Conservation (phyloP, 768 basidiomycete species). For the Trametes cubensis region DNA sequence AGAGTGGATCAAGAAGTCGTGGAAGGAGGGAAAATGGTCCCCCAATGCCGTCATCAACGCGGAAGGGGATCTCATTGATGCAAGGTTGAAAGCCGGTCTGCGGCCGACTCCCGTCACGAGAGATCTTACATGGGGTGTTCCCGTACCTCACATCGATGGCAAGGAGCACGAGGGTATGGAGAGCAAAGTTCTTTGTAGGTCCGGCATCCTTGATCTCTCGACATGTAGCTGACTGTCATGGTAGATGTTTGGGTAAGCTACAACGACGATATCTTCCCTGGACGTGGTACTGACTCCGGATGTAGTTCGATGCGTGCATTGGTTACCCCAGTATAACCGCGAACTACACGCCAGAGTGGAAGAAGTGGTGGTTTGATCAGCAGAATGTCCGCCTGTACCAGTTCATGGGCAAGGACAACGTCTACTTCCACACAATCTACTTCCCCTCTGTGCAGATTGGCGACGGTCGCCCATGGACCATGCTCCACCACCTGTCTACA, state of each 20-base stretch:
- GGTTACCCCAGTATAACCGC: slow-evolving; percentile 98
- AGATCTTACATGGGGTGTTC: slow-evolving; percentile 95
- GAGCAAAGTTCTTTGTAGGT: slow-evolving; percentile 93
- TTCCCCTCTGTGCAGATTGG: slow-evolving; percentile 90
- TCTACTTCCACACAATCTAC: slow-evolving; percentile 97
- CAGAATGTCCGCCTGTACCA: slow-evolving; percentile 90
- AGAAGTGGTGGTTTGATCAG: slow-evolving; percentile 95
- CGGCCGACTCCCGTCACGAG: slow-evolving; percentile 90
- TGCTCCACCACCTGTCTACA: slow-evolving; percentile 88
- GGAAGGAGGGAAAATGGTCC: slow-evolving; percentile 87
- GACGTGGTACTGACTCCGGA: slow-evolving; percentile 9
- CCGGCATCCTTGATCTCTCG: neutral
- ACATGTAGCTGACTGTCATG: neutral
- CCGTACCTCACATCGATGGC: slow-evolving; percentile 73
- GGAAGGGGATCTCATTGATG: slow-evolving; percentile 88
- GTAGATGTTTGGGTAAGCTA: slow-evolving; percentile 91
- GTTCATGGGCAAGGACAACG: slow-evolving; percentile 99
- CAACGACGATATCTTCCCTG: neutral
- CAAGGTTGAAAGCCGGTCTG: slow-evolving; percentile 82
- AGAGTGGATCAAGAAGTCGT: slow-evolving; percentile 83
- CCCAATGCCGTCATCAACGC: slow-evolving; percentile 87
- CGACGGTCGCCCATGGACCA: slow-evolving; percentile 92
- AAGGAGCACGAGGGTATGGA: slow-evolving; percentile 84
- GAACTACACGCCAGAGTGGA: slow-evolving; percentile 92
- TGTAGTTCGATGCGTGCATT: slow-evolving; percentile 92